phyloP scores from a whole-genome alignment of 2,329 filamentous ascomycete species.

The Hymenotorrendiella dingleyae region DNA sequence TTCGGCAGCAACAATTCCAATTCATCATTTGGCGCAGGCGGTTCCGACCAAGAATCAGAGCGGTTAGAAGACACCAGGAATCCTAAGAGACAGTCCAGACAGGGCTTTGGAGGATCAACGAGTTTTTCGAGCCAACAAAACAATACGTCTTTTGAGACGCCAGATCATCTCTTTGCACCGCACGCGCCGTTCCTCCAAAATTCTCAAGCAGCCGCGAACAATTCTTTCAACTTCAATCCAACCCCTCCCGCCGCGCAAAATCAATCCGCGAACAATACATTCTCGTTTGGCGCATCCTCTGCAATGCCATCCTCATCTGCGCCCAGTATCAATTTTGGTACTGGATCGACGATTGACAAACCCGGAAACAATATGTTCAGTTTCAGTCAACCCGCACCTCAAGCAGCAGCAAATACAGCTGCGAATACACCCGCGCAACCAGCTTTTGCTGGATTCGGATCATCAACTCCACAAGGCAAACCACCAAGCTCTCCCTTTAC shows the following conservation, averaged over 20 bases:
- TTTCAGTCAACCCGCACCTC: constrained; percentile 5
- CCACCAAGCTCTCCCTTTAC: constrained; percentile 4
- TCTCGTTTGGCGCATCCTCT: constrained; percentile 15
- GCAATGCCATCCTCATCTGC: constrained; percentile 10
- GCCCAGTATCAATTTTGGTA: too few relatives aligned
- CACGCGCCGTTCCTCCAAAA: not conserved
- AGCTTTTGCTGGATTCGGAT: constrained; percentile 12
- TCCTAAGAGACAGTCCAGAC: constrained; percentile 21
- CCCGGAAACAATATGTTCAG: not conserved
- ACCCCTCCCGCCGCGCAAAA: constrained; percentile 5
- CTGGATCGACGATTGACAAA: too few relatives aligned
- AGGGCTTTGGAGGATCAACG: too few relatives aligned
- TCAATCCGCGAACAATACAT: constrained; percentile 6
- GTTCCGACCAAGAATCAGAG: constrained; percentile 10
- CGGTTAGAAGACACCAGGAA: constrained; percentile 14
- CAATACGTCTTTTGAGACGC: constrained; percentile 1
- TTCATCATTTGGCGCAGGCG: too few relatives aligned
- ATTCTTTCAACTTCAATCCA: constrained; percentile 2
- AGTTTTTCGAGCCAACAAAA: not conserved
- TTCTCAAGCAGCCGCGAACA: too few relatives aligned
- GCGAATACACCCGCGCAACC: constrained; percentile 1
- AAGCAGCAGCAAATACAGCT: not conserved
- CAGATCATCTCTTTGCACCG: not conserved
- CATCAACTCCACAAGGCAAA: constrained; percentile 1
- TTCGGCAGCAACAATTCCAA: too few relatives aligned